Evolutionary conservation across 805 yeast species (phyloP).

Genomic region (Zygoascus ofunaensis): DNA sequence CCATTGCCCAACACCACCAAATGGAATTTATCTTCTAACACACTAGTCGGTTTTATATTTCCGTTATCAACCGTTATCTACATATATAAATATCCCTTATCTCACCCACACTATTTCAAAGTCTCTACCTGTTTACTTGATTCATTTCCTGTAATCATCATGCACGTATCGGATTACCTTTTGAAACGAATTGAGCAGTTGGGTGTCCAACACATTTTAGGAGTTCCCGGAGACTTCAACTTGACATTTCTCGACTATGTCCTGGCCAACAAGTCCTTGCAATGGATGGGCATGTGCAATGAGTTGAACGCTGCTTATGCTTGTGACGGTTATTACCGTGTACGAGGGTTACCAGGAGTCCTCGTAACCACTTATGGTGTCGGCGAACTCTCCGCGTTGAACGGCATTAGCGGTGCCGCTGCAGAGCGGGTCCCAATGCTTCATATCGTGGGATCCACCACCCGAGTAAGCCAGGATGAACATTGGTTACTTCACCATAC

Average conservation of each 20-base stretch:
- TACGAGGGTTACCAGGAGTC: conserved; percentile 55
- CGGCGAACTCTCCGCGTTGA: conserved; percentile 78
- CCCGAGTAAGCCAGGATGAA: conserved; percentile 31
- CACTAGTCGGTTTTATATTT: no score
- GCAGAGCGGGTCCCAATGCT: conserved; percentile 73
- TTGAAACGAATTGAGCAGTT: conserved; percentile 28
- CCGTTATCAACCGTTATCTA: no score
- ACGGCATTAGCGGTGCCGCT: conserved; percentile 74
- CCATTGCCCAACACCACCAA: no score
- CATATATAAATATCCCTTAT: no score
- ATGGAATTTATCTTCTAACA: no score
- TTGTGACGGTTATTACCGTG: conserved; percentile 80
- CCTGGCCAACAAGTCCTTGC: conserved; percentile 34
- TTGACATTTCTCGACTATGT: conserved; percentile 33
- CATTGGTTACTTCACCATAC: conserved; percentile 32
- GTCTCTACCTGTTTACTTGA: no score
- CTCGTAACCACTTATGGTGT: conserved; percentile 75
- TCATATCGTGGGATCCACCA: conserved; percentile 77
- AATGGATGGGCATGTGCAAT: conserved; percentile 80
- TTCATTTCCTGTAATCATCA: not conserved
- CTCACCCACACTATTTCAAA: no score
- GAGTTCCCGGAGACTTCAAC: conserved; percentile 41
- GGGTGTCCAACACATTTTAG: conserved; percentile 31
- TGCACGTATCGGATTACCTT: conserved; percentile 20
- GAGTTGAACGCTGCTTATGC: conserved; percentile 86